A percentile compares a stretch with the other conserved stretches of the same genome.
Evolutionary conservation across 345 rosid species (phyloP).

Genomic region (Corchorus olitorius): DNA sequence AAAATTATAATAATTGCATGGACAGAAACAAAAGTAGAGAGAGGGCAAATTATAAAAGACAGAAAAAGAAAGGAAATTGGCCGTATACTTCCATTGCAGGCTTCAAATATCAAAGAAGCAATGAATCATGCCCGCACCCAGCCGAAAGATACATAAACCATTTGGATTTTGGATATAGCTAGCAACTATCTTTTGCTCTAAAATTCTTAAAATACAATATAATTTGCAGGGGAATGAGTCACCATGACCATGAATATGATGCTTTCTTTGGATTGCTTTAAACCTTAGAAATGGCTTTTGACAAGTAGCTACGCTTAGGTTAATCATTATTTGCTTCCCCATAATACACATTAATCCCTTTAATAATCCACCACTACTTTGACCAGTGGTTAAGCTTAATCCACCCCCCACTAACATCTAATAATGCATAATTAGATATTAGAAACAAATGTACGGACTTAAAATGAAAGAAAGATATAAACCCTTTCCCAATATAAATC

Average conservation of each 20-base stretch:
- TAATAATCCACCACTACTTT: background rate
- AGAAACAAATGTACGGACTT: background rate
- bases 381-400: background rate
- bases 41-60: background rate
- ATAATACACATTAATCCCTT: background rate
- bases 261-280: background rate
- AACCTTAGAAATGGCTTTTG: background rate
- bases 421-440: background rate
- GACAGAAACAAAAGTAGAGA: background rate
- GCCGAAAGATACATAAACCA: conserved; percentile 4
- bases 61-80: background rate
- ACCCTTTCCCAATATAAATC: no score
- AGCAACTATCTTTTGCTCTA: background rate
- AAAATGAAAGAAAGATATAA: no score
- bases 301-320: background rate
- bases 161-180: background rate
- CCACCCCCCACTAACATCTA: background rate
- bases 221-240: background rate
- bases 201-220: background rate
- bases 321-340: conserved; percentile 15
- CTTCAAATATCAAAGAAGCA: background rate
- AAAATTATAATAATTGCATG: background rate
- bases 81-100: conserved; percentile 21
- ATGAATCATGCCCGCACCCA: background rate
- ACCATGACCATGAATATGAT: background rate